phyloP scores from a whole-genome alignment of 176 grass and related monocot species.

The Zoysia japonica region DNA sequence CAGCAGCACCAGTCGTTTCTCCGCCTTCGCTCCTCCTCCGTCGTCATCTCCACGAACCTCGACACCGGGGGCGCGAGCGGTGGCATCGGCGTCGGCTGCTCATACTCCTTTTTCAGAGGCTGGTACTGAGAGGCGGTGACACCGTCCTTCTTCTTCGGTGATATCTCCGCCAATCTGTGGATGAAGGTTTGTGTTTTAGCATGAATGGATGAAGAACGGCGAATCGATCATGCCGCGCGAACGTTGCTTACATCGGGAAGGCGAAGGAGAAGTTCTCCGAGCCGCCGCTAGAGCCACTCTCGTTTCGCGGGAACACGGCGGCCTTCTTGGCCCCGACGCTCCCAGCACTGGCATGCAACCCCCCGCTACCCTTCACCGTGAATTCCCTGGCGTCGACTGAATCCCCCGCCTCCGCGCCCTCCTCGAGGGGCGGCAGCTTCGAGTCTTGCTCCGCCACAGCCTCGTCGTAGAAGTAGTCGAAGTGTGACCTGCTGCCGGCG shows the following conservation, averaged over 20 bases:
- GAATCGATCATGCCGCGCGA: not conserved
- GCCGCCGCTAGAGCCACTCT: conserved; percentile 53
- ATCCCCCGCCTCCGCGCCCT: conserved; percentile 4
- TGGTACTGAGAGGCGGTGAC: conserved; percentile 20
- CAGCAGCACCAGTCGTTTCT: conserved; percentile 36
- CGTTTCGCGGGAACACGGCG: conserved; percentile 19
- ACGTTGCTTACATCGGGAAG: conserved; percentile 62
- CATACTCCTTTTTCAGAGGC: conserved; percentile 32
- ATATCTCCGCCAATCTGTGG: conserved; percentile 42
- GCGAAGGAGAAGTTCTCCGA: conserved; percentile 73
- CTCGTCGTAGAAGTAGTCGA: conserved; percentile 58
- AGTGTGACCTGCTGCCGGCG: conserved; percentile 42
- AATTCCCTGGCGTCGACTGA: not conserved
- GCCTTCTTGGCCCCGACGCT: not conserved
- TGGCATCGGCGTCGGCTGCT: not conserved
- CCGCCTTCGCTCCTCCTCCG: conserved; percentile 44
- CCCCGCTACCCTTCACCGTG: conserved; percentile 27
- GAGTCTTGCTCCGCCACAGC: conserved; percentile 17
- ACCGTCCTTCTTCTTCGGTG: conserved; percentile 47
- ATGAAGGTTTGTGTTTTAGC: not conserved
- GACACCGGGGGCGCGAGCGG: not conserved
- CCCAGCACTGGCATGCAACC: conserved; percentile 13
- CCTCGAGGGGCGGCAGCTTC: conserved; percentile 35
- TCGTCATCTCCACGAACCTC: conserved; percentile 51
- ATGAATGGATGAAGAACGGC: not conserved